Conservation (phyloP, 768 basidiomycete species). For the Trametes cinnabarina region DNA sequence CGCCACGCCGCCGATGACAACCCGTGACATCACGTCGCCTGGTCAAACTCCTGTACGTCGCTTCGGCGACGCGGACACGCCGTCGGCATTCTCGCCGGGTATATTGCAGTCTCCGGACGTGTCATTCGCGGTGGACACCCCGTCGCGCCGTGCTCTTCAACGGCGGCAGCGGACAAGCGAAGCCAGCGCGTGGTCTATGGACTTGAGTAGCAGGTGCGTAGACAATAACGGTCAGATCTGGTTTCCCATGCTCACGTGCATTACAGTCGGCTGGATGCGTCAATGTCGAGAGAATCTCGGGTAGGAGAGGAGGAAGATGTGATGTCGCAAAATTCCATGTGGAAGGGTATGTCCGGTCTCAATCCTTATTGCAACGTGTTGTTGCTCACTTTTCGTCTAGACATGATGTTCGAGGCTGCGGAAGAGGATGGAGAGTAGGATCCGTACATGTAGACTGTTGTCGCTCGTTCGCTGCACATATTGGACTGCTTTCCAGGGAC, state of each 20-base stretch:
- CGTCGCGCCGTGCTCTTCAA: constrained; percentile 47
- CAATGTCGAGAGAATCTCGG: constrained; percentile 23
- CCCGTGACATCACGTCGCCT: constrained; percentile 55
- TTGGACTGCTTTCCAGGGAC: constrained; percentile 7
- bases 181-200: constrained; percentile 54
- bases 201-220: constrained; percentile 49
- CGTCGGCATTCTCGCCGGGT: constrained; percentile 39
- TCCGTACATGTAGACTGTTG: constrained; percentile 1
- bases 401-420: constrained; percentile 47
- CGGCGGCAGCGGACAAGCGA: constrained; percentile 59
- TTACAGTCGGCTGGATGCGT: constrained; percentile 26
- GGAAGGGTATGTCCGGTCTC: constrained; percentile 55
- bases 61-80: constrained; percentile 28
- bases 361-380: background rate
- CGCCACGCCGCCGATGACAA: constrained; percentile 45
- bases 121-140: constrained; percentile 45
- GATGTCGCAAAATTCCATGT: constrained; percentile 60
- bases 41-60: constrained; percentile 22
- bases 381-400: constrained; percentile 13
- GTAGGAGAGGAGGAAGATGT: constrained; percentile 39
- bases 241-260: background rate
- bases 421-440: constrained; percentile 36
- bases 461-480: constrained; percentile 14
- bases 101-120: constrained; percentile 40
- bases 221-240: background rate